Evolutionary conservation across 2,329 filamentous ascomycete genomes (phyloP).

Genomic region (Emmonsia crescens): DNA sequence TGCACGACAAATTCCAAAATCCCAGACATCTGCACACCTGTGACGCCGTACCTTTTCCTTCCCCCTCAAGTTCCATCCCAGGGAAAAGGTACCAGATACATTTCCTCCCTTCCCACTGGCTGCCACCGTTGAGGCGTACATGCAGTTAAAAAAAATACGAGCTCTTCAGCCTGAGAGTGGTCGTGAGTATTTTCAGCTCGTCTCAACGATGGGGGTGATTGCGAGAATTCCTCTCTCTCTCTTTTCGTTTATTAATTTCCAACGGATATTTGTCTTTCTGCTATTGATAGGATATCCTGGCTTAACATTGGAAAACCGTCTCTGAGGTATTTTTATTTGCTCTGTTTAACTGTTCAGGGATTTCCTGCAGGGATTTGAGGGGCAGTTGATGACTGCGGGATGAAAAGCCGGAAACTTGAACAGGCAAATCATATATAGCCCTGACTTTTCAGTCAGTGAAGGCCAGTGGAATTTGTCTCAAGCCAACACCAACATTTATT

Average conservation of each 20-base stretch:
- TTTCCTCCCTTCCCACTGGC: not conserved
- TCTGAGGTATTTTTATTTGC: not conserved
- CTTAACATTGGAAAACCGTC: not conserved
- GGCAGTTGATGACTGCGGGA: not conserved
- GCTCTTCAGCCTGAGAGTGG: not conserved
- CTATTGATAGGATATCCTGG: not conserved
- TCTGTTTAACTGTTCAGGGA: not conserved
- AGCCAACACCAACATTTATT: not conserved
- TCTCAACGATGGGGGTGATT: not conserved
- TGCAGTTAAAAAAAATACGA: not conserved
- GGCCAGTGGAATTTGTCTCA: not conserved
- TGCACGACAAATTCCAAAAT: not conserved
- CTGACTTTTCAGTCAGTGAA: not conserved
- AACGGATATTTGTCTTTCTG: not conserved
- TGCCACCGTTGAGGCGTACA: not conserved
- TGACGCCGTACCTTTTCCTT: not conserved
- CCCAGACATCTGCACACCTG: not conserved
- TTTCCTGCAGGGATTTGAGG: not conserved
- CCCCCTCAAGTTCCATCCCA: no score
- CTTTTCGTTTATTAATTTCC: no score
- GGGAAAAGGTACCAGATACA: not conserved
- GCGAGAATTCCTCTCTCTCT: not conserved
- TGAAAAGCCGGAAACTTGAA: no score
- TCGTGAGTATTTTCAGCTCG: conserved; percentile 1
- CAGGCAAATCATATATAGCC: not conserved